Base-by-base conservation (phyloP, 768 basidiomycete species). In the Termitomyces sp. region DNA sequence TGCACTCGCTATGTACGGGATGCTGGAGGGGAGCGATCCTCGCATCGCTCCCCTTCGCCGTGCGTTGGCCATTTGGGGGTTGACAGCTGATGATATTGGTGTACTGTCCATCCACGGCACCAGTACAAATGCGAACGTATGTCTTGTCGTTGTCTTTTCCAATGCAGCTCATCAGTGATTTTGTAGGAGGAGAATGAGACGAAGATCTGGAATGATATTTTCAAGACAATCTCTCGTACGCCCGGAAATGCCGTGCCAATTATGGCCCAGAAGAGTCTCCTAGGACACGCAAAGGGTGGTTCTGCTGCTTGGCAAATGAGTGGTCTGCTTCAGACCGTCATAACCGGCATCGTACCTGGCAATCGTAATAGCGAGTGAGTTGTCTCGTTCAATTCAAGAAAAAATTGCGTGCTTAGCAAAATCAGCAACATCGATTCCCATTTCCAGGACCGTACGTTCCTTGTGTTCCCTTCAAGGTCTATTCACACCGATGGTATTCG, bases 251-350 rank as follows among this genome's bases (percentile, higher is more conserved):
- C 95, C n/a, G 87, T 96, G 47, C 97, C 97, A 5, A 86, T 97
- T 66, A 89, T 98, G 71, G 94, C 97, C 2, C 97, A 98, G 73
- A 99, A 99, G 82, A 93, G 89, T 70, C 79, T 99, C 50, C 88
- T 96, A 31, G 97, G 97, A 59, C 96, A 99, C 69, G 87, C 96
- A 11, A 99, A 99, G 79, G 97, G 97, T 71, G 97, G 96, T 59
- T 92, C 97, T n/a, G 96, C 96, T 54, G 91, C 94, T 1, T 98
- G 94, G 96, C 92, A 94, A 74, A 84, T 97, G 80, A 87, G 86
- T 64, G 97, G 97, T 63, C 78, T 98, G 54, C 72, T 94, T 54
- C 94, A 99, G 70, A 85, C 86, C 11, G 80, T 99, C 59, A 79
- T 77, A 60, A 84, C 85, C 45, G 97, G 95, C 52, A 81, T 96